Base-by-base conservation (phyloP, 2,329 filamentous ascomycete species). In the Fusarium nisikadoi region DNA sequence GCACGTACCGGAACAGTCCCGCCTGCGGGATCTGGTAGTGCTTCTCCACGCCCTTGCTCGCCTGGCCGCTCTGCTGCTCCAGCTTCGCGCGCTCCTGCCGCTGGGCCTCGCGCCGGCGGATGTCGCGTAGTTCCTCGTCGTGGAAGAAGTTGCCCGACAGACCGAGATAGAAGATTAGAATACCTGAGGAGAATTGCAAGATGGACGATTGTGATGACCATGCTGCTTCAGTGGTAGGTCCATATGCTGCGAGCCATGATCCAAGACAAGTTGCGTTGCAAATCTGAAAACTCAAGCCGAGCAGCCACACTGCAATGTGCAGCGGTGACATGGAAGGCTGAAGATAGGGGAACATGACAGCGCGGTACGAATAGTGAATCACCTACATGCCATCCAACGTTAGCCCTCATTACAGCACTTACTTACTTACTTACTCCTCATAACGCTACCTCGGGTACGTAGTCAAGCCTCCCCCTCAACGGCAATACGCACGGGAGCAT, bases 291-390 rank as follows among this genome's bases (percentile, higher is more conserved):
- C 78, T 42, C 42, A 92, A 71, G 8, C 91, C 96, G 27, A 85
- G 81, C 53, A 84, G 13, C 84, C 91, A 92, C 72, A 98, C 87
- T 33, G 89, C 60, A 5, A 88, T 79, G 81, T 97, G 93, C 73
- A 97, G 93, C 13, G 95, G 95, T 8, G 94, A 94, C 92, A 99
- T 98, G 84, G 91, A 94, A 0, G 95, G 95, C 71, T 95, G 94
- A 72, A 95, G 86, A 64, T 97, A 84, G 5, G 96, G 95, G 62
- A 91, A 92, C 69, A 97, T 83, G 62, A 98, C 81, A 14, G 96
- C 95, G 70, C 96, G 94, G 86, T 99, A 97, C 79, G 90, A 74
- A 86, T 99, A 99, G 84, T 99, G 96, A 62, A 95, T 89, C 38
- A 93, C 86, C 86, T 93, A 64, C 8, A 23, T 43, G 2, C 56